A percentile compares a stretch with the other conserved stretches of the same genome.
These are phyloP conservation scores for Malus asiatica DNA, from an alignment of 306 rosid genomes.

Conservation along the genomic window DNA sequence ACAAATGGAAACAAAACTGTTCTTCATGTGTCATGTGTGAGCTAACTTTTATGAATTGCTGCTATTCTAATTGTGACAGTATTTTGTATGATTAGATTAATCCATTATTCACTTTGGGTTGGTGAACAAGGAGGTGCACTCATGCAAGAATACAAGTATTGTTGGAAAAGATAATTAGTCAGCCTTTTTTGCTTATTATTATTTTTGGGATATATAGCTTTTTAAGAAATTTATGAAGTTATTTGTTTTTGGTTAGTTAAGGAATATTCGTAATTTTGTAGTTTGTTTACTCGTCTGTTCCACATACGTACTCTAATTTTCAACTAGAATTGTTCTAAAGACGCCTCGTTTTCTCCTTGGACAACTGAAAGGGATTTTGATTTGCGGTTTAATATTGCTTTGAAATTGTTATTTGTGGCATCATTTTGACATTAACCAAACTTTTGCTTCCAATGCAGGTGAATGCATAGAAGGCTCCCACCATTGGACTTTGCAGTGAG, in stretches of 20 bases:
- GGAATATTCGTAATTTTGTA: too few species aligned
- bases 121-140: not conserved
- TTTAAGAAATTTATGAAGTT: too few species aligned
- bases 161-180: not conserved
- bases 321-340: too few species aligned
- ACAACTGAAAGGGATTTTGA: not conserved
- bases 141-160: not conserved
- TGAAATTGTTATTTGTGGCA: not conserved
- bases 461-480: not conserved
- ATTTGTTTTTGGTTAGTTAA: too few species aligned
- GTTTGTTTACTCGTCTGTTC: too few species aligned
- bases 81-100: not conserved
- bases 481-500: not conserved
- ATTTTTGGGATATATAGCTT: too few species aligned
- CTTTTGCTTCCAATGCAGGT: not conserved
- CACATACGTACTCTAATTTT: too few species aligned
- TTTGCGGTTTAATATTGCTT: not conserved
- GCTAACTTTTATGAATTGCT: not conserved
- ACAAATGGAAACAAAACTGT: not conserved
- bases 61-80: too few species aligned
- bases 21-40: constrained; percentile 9
- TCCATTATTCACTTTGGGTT: not conserved
- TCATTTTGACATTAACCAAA: not conserved
- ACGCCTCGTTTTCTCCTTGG: not conserved
- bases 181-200: too few species aligned